Evolutionary conservation across 495 filamentous ascomycete genomes (phyloP), one percentile per base, ranked within the genome.

Genomic region (Oidiodendron maius): DNA sequence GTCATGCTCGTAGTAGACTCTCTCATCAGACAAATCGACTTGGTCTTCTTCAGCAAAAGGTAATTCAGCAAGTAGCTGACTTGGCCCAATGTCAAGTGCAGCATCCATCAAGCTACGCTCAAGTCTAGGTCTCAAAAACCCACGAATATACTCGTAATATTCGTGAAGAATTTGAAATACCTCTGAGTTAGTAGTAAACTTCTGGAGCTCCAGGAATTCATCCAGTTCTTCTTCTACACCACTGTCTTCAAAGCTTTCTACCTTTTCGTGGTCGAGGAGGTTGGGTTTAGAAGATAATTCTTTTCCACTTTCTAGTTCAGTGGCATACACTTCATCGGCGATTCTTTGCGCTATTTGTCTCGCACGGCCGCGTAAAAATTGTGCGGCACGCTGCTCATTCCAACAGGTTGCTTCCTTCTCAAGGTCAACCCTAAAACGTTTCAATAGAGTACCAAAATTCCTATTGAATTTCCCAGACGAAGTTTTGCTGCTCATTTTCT

Each of bases 391-490:
- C 13, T 42, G 40, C 40, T 42, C 40, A 13, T 42, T 15, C 18
- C 20, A 42, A n/a, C 40, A 42, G 1, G 9, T 24, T 25, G 40
- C 17, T 24, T 42, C 40, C 3, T 25, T 4, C 13, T 42, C 40
- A 42, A 42, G 40, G 21, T 42, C 40, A n/a, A 42, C 9, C 4
- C 20, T 23, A 25, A 42, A 42, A 10, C 40, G 40, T 24, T 42
- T 42, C 13, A 42, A 5, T 8, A 42, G 40, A 25, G n/a, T 42
- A 5, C 40, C 40, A 11, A 42, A 42, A n/a, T 42, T 42, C 17
- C 40, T 4, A 11, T 42, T 25, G 40, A 42, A 42, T 42, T 42
- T 42, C 15, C 3, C 40, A 25, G 21, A n/a, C 16, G 40, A 42
- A 4, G 40, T 42, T 24, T 25, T 24, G 4, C 20, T 23, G 2